Conservation (phyloP, 257 asterid genomes). For the Solanum pimpinellifolium region DNA sequence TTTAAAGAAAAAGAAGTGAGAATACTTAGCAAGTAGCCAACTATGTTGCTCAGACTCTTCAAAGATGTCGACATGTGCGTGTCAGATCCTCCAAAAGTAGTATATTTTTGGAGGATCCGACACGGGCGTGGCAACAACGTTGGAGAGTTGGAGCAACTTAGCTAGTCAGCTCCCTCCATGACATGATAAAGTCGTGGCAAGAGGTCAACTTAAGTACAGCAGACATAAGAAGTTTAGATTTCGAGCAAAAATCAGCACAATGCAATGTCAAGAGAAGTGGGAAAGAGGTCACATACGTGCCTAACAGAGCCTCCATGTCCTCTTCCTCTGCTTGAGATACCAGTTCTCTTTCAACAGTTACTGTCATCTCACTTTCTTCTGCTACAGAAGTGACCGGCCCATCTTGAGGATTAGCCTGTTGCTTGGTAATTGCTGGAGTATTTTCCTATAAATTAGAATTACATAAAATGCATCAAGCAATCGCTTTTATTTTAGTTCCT, state of each 20-base stretch:
- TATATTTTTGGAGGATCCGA: neutral
- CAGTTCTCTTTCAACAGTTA: slow-evolving; percentile 93
- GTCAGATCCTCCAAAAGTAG: neutral
- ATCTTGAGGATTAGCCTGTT: slow-evolving; percentile 35
- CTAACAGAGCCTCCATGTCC: slow-evolving; percentile 99
- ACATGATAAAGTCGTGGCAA: neutral
- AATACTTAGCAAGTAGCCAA: neutral
- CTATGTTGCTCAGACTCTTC: neutral
- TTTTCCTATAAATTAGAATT: slow-evolving; percentile 38
- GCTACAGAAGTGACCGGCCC: slow-evolving; percentile 21
- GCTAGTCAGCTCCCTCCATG: neutral
- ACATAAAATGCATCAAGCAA: neutral
- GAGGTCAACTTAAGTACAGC: neutral
- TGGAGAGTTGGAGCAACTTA: neutral
- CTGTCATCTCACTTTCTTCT: slow-evolving; percentile 59
- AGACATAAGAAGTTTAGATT: neutral
- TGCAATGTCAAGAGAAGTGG: neutral
- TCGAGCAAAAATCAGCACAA: neutral
- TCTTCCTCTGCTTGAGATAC: slow-evolving; percentile 98
- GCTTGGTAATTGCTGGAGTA: slow-evolving; percentile 47
- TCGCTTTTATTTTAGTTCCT: neutral
- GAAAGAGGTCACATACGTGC: slow-evolving; percentile 59
- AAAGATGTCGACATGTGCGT: neutral
- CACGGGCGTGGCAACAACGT: neutral
- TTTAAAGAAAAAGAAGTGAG: neutral